A percentile compares a stretch with the other conserved stretches of the same genome.
phyloP scores from a whole-genome alignment of 2,329 filamentous ascomycete species.

The Sclerotinia subarctica region DNA sequence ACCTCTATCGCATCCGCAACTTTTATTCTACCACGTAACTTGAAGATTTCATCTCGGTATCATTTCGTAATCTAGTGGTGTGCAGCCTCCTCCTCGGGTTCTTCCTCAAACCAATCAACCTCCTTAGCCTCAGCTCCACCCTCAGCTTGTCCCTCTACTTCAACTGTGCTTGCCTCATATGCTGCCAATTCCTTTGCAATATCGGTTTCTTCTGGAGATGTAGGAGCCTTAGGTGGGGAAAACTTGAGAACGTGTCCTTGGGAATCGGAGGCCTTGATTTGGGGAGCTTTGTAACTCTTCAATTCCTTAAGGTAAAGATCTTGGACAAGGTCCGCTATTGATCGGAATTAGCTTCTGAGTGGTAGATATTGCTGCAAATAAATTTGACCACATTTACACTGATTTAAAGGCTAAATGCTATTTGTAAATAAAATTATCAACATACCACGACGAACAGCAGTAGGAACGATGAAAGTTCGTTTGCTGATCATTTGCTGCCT shows the following conservation, averaged over 20 bases:
- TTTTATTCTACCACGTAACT: slow-evolving; percentile 12
- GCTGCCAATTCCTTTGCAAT: slow-evolving; percentile 87
- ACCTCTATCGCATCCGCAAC: background rate
- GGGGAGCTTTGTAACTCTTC: slow-evolving; percentile 86
- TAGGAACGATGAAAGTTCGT: slow-evolving; percentile 39
- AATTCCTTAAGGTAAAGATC: slow-evolving; percentile 97
- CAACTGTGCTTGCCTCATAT: slow-evolving; percentile 91
- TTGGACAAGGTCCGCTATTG: slow-evolving; percentile 88
- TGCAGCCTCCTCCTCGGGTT: slow-evolving; percentile 51
- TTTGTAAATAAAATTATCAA: slow-evolving; percentile 19
- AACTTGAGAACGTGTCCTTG: slow-evolving; percentile 92
- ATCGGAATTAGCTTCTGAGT: slow-evolving; percentile 27
- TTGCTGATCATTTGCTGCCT: slow-evolving; percentile 36
- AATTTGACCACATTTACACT: background rate
- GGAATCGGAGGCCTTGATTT: slow-evolving; percentile 80
- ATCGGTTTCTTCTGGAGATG: slow-evolving; percentile 90
- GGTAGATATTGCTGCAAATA: background rate
- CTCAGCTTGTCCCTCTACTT: slow-evolving; percentile 83
- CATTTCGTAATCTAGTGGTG: slow-evolving; percentile 33
- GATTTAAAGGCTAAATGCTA: background rate
- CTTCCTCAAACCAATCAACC: slow-evolving; percentile 80
- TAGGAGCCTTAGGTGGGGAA: slow-evolving; percentile 71
- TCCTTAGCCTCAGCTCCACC: slow-evolving; percentile 55
- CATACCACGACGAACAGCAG: slow-evolving; percentile 39
- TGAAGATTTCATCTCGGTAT: background rate